phyloP scores from a whole-genome alignment of 2,329 filamentous ascomycete genomes.

The Pezicula neosporulosa region DNA sequence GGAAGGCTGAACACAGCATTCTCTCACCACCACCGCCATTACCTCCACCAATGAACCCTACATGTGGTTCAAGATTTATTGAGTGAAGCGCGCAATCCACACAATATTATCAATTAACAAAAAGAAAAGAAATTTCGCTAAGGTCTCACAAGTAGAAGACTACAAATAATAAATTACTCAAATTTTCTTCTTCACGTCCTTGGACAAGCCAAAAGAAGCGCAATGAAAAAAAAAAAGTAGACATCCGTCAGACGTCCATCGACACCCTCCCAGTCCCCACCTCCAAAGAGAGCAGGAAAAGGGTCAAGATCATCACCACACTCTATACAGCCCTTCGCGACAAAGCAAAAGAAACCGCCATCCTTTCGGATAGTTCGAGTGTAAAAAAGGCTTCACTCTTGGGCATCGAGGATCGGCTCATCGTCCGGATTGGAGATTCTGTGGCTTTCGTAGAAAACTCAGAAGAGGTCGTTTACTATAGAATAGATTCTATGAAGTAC shows the following conservation, averaged over 20 bases:
- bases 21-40: too few species aligned
- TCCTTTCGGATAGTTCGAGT: conserved; percentile 60
- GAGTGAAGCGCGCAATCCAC: too few species aligned
- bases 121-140: too few species aligned
- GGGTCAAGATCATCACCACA: conserved; percentile 95
- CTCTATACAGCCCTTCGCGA: conserved; percentile 62
- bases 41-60: too few species aligned
- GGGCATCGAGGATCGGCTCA: conserved; percentile 85
- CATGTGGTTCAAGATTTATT: too few species aligned
- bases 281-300: conserved; percentile 70
- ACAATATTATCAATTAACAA: too few species aligned
- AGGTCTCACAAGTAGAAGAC: too few species aligned
- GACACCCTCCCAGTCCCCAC: conserved; percentile 73
- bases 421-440: conserved; percentile 90
- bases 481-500: conserved; percentile 76
- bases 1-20: too few species aligned
- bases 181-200: conserved; percentile 43
- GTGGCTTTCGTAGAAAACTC: conserved; percentile 89
- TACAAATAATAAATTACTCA: too few species aligned
- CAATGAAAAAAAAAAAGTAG: conserved; percentile 55
- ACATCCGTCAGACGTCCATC: conserved; percentile 87
- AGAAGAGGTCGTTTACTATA: conserved; percentile 95
- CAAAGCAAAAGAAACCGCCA: conserved; percentile 41
- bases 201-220: conserved; percentile 39
- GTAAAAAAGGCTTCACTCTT: conserved; percentile 73